These are phyloP conservation scores for Marvania coccoides DNA, from an alignment of 139 green algal genomes.

Conservation along the genomic window DNA sequence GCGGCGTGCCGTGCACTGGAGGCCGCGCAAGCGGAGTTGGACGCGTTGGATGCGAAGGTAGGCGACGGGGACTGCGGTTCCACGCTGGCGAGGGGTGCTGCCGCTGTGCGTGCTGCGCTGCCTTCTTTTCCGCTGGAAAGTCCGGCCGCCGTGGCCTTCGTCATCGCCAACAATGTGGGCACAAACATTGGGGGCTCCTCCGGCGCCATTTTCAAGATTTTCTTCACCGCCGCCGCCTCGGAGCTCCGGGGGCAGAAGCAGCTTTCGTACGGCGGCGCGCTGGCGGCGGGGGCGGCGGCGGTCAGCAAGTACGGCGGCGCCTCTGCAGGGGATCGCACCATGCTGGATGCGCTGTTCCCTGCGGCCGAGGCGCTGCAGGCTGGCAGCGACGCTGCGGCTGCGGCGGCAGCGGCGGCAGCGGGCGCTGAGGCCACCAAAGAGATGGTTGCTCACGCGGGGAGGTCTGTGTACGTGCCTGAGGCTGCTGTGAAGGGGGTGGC, in stretches of 20 bases:
- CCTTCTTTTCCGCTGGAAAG: conserved; percentile 11
- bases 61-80: conserved; percentile 83
- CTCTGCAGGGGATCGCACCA: conserved; percentile 52
- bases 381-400: neutral
- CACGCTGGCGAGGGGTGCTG: conserved; percentile 50
- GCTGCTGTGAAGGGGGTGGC: conserved; percentile 22
- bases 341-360: conserved; percentile 73
- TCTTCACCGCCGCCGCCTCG: conserved; percentile 34
- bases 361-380: conserved; percentile 24
- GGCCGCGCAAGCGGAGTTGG: conserved; percentile 29
- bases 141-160: neutral
- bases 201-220: conserved; percentile 48
- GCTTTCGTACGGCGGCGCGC: conserved; percentile 13
- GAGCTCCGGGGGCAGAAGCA: neutral
- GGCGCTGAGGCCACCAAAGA: conserved; percentile 51
- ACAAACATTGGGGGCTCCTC: conserved; percentile 57
- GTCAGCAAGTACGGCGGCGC: conserved; percentile 64
- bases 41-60: conserved; percentile 51
- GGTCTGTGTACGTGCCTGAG: conserved; percentile 53
- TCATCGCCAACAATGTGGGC: conserved; percentile 29
- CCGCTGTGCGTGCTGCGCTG: conserved; percentile 33
- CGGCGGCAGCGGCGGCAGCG: conserved; percentile 32
- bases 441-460: conserved; percentile 54
- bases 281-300: conserved; percentile 43
- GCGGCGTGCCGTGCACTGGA: conserved; percentile 30